A percentile compares a stretch with the other conserved stretches of the same genome.
phyloP scores from a whole-genome alignment of 805 yeast species.

The Starmerella vitae region DNA sequence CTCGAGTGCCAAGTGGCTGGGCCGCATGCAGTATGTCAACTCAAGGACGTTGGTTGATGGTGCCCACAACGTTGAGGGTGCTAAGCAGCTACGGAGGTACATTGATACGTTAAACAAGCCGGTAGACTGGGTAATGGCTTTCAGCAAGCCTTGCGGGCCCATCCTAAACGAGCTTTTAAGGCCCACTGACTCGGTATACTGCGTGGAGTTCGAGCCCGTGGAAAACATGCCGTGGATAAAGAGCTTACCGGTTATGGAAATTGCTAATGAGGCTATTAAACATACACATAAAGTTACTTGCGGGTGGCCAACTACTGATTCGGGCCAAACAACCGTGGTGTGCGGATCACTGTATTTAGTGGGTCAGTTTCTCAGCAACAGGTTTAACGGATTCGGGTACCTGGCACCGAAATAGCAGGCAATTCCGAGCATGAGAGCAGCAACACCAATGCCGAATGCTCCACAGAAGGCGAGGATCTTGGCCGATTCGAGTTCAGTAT shows the following conservation, averaged over 20 bases:
- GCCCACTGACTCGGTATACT: constrained; percentile 42
- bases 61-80: constrained; percentile 83
- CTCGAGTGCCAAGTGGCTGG: constrained; percentile 60
- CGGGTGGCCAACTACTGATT: no score
- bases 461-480: constrained; percentile 11
- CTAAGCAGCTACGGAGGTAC: constrained; percentile 51
- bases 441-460: constrained; percentile 5
- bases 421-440: constrained; percentile 15
- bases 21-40: constrained; percentile 51
- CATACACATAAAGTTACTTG: constrained; percentile 20
- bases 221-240: constrained; percentile 92
- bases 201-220: constrained; percentile 53
- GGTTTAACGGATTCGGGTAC: constrained; percentile 9
- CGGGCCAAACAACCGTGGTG: no score
- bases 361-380: constrained; percentile 31
- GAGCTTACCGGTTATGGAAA: constrained; percentile 31
- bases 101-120: constrained; percentile 29
- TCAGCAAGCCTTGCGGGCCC: constrained; percentile 50
- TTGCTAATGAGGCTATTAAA: constrained; percentile 22
- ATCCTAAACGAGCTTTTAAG: constrained; percentile 40
- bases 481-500: constrained; percentile 12
- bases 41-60: constrained; percentile 58
- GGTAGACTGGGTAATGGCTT: constrained; percentile 52
- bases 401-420: constrained; percentile 17
- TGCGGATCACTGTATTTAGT: constrained; percentile 63